Percentiles rank a stretch among this genome's conserved stretches.
Conservation (phyloP, 1,284 basidiomycete species). For the Macrocybe sp. region DNA sequence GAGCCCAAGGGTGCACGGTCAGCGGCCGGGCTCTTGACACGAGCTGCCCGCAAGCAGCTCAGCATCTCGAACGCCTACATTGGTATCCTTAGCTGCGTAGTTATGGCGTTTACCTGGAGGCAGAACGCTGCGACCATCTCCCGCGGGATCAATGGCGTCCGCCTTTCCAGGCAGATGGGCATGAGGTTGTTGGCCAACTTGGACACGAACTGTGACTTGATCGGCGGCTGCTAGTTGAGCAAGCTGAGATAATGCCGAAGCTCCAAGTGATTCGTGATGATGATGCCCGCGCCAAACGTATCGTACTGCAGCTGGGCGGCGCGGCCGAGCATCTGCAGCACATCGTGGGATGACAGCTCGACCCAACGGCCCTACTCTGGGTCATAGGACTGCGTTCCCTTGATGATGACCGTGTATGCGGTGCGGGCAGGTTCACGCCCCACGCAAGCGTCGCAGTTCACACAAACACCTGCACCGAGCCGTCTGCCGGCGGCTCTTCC, state of each 20-base stretch:
- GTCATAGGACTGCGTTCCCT: conserved; percentile 99
- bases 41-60: too few relatives aligned
- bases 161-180: too few relatives aligned
- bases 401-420: conserved; percentile 99
- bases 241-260: conserved; percentile 95
- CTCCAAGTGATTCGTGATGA: conserved; percentile 97
- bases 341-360: conserved; percentile 94
- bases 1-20: too few relatives aligned
- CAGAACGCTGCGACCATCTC: too few relatives aligned
- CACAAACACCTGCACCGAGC: conserved; percentile 91
- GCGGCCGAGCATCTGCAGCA: conserved; percentile 97
- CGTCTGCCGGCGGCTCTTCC: conserved; percentile 93
- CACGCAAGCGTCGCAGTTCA: conserved; percentile 98
- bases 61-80: too few relatives aligned
- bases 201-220: conserved; percentile 93
- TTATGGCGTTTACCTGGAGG: too few relatives aligned
- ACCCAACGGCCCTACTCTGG: conserved; percentile 98
- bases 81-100: too few relatives aligned
- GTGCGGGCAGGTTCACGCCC: conserved; percentile 98
- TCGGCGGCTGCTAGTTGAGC: conserved; percentile 94
- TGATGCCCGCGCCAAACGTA: conserved; percentile 95
- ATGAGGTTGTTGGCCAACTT: conserved; percentile 94
- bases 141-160: too few relatives aligned
- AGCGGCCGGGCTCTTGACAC: too few relatives aligned
- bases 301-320: conserved; percentile 98